Percentiles rank a stretch among this genome's conserved stretches.
phyloP scores from a whole-genome alignment of 108 stramenopile genomes.

The Nannochloropsis granulata region DNA sequence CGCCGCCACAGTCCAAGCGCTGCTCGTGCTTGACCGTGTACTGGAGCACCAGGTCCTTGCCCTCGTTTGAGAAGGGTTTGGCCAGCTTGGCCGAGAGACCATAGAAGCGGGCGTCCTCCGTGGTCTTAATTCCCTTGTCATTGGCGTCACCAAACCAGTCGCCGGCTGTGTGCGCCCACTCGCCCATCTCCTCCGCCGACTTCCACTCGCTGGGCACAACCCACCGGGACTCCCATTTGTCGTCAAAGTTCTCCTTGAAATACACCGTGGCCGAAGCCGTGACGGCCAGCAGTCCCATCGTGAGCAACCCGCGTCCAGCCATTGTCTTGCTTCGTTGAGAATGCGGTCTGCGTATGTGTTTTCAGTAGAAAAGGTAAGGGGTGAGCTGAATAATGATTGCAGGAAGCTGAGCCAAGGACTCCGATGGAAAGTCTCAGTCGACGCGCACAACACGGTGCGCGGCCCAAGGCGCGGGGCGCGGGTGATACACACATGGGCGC shows the following conservation, averaged over 20 bases:
- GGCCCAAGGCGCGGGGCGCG: too few relatives aligned
- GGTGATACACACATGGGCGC: too few relatives aligned
- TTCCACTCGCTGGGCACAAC: conserved; percentile 77
- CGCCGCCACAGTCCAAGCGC: conserved; percentile 92
- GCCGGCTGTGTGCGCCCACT: conserved; percentile 84
- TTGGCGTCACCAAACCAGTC: conserved; percentile 57
- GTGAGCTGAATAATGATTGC: too few relatives aligned
- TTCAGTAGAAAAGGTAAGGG: too few relatives aligned
- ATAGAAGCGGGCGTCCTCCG: conserved; percentile 64
- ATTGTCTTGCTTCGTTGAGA: neutral
- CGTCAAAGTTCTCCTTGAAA: conserved; percentile 41
- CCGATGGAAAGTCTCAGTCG: too few relatives aligned
- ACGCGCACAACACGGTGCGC: too few relatives aligned
- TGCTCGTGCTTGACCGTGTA: conserved; percentile 95
- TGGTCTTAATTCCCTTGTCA: conserved; percentile 79
- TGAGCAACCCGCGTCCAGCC: neutral
- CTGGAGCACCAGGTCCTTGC: conserved; percentile 86
- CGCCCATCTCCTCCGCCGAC: conserved; percentile 65
- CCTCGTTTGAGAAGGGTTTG: conserved; percentile 60
- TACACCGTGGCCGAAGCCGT: conserved; percentile 26
- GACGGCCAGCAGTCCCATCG: neutral
- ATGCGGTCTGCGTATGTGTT: too few relatives aligned
- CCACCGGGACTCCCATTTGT: conserved; percentile 56
- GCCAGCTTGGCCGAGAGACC: conserved; percentile 70
- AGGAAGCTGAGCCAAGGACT: too few relatives aligned